Evolutionary conservation across 345 rosid genomes (phyloP).

Genomic region (Citrus trifoliata): DNA sequence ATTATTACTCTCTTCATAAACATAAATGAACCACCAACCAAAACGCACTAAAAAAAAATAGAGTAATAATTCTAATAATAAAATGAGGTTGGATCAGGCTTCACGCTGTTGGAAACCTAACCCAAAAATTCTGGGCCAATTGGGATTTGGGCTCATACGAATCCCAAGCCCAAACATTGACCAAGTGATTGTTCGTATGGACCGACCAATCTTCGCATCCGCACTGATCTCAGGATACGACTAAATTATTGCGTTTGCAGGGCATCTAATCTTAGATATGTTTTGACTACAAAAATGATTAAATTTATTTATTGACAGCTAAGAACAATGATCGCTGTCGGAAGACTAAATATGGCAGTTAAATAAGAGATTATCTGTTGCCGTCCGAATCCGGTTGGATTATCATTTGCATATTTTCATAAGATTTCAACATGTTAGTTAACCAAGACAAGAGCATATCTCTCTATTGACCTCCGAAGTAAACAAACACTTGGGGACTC

Average conservation of each 20-base stretch:
- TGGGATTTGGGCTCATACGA: neutral
- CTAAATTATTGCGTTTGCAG: too few relatives aligned
- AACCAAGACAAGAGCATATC: neutral
- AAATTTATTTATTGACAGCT: neutral
- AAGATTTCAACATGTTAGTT: neutral
- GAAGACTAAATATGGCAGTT: neutral
- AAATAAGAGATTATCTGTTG: neutral
- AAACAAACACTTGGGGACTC: neutral
- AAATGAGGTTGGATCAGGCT: neutral
- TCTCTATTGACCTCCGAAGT: neutral
- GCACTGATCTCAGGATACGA: neutral
- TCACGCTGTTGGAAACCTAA: neutral
- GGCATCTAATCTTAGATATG: too few relatives aligned
- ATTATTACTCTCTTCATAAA: too few relatives aligned
- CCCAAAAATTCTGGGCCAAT: neutral
- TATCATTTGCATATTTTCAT: neutral
- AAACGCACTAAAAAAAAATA: too few relatives aligned
- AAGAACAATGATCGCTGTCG: too few relatives aligned
- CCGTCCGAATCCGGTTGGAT: neutral
- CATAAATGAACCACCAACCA: too few relatives aligned
- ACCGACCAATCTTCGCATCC: neutral
- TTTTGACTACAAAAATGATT: too few relatives aligned
- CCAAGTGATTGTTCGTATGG: neutral
- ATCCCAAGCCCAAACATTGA: neutral
- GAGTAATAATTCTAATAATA: too few relatives aligned